Evolutionary conservation across 805 yeast species (phyloP).

Genomic region (Teunomyces cretensis): DNA sequence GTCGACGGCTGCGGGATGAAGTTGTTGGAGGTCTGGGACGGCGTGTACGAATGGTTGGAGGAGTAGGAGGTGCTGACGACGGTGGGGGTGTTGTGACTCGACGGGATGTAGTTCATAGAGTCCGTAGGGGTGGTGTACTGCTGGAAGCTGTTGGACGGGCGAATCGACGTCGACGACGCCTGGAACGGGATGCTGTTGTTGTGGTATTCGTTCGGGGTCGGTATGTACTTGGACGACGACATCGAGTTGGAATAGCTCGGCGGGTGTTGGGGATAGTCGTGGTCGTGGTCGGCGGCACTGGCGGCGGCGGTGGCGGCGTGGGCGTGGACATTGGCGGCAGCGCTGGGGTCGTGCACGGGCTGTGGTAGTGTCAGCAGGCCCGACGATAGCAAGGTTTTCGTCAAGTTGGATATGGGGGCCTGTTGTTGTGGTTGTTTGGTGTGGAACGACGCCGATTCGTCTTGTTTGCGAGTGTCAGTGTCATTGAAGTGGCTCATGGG

Average conservation of each 20-base stretch:
- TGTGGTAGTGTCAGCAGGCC: not conserved
- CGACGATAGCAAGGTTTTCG: constrained; percentile 26
- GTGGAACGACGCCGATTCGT: not conserved
- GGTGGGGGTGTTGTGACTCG: constrained; percentile 46
- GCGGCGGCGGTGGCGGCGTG: no score
- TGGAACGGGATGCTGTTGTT: constrained; percentile 9
- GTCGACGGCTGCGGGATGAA: constrained; percentile 4
- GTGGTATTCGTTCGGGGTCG: constrained; percentile 4
- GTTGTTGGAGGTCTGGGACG: constrained; percentile 16
- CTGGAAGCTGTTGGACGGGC: constrained; percentile 7
- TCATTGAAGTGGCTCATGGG: constrained; percentile 5
- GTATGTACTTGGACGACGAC: constrained; percentile 2
- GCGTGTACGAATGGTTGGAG: constrained; percentile 38
- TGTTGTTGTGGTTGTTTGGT: constrained; percentile 6
- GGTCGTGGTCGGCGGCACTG: not conserved
- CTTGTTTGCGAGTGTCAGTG: not conserved
- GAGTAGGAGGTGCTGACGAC: constrained; percentile 44
- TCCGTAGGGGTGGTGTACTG: constrained; percentile 11
- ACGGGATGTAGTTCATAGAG: constrained; percentile 33
- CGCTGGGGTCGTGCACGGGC: constrained; percentile 3
- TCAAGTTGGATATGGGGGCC: constrained; percentile 28
- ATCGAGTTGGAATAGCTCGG: constrained; percentile 19
- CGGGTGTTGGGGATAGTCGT: constrained; percentile 6
- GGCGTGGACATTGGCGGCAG: constrained; percentile 1
- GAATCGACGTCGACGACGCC: constrained; percentile 4